Conservation (phyloP, 106 monocot genomes). For the Amphibolis antarctica region DNA sequence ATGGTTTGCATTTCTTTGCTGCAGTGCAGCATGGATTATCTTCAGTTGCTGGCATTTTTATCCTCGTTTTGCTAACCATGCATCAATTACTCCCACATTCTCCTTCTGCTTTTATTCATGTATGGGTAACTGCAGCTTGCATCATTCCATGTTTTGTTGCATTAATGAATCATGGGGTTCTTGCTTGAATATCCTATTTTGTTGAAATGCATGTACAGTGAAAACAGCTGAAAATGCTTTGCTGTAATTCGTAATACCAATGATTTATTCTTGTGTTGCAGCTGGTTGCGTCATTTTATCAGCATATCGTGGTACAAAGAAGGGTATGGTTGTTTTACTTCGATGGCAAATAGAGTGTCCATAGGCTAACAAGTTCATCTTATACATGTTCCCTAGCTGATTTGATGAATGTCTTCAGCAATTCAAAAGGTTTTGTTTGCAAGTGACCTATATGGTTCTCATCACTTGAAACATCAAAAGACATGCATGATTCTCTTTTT, state of each 20-base stretch:
- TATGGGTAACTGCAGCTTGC: too few relatives aligned
- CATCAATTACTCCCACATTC: neutral
- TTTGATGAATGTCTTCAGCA: too few relatives aligned
- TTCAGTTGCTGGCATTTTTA: neutral
- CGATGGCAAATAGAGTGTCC: too few relatives aligned
- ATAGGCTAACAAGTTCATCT: too few relatives aligned
- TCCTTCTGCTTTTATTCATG: neutral
- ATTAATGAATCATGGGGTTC: neutral
- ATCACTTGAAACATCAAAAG: too few relatives aligned
- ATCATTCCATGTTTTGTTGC: too few relatives aligned
- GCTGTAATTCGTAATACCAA: neutral
- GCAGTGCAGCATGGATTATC: neutral
- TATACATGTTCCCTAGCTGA: too few relatives aligned
- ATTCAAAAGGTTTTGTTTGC: too few relatives aligned
- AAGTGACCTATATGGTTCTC: too few relatives aligned
- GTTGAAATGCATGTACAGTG: neutral
- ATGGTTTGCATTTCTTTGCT: neutral
- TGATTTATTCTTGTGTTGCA: constrained; percentile 22
- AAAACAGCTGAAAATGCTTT: neutral
- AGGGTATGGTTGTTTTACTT: constrained; percentile 40
- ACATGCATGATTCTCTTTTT: too few relatives aligned
- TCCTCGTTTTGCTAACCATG: neutral
- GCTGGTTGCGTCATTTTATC: constrained; percentile 93
- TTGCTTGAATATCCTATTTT: neutral
- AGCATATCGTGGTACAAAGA: constrained; percentile 96